Percentiles rank a stretch among this genome's conserved stretches.
These are phyloP conservation scores for Penicillium nucicola DNA, from an alignment of 495 filamentous ascomycete genomes.

Conservation along the genomic window DNA sequence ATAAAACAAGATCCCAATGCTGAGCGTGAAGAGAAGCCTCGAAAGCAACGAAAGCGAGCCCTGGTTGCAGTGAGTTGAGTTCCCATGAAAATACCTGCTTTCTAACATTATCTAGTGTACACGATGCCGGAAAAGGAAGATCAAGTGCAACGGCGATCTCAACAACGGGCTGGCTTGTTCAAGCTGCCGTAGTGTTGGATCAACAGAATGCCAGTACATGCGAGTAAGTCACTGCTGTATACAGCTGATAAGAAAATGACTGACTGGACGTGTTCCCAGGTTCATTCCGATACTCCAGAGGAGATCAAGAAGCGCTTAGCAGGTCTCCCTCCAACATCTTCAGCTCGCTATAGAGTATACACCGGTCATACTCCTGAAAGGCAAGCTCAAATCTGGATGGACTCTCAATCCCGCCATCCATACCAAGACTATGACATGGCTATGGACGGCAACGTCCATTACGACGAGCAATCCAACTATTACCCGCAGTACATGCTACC, in stretches of 20 bases:
- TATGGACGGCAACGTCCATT: slow-evolving; percentile 21
- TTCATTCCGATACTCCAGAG: neutral
- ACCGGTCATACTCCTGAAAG: slow-evolving; percentile 15
- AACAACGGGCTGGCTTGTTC: slow-evolving; percentile 72
- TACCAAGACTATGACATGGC: slow-evolving; percentile 30
- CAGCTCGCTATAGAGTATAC: slow-evolving; percentile 18
- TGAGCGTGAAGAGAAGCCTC: slow-evolving; percentile 33
- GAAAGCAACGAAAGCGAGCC: slow-evolving; percentile 51
- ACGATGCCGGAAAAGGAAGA: slow-evolving; percentile 91
- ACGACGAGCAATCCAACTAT: slow-evolving; percentile 31
- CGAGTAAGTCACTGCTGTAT: slow-evolving; percentile 52
- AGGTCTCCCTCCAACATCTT: neutral
- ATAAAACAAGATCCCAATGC: slow-evolving; percentile 25
- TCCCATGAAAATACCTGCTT: neutral
- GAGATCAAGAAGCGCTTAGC: too few relatives aligned
- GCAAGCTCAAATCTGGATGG: slow-evolving; percentile 11
- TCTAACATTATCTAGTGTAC: slow-evolving; percentile 60
- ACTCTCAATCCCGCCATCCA: slow-evolving; percentile 14
- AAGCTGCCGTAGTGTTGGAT: slow-evolving; percentile 76
- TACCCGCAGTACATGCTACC: slow-evolving; percentile 30
- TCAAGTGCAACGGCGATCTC: slow-evolving; percentile 88
- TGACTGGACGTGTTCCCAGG: neutral
- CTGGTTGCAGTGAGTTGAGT: slow-evolving; percentile 63
- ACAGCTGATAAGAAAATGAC: neutral
- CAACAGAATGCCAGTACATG: slow-evolving; percentile 70